Evolutionary conservation across 371 early-diverging fungal genomes (phyloP).

Genomic region (Polyrhizophydium stewartii): DNA sequence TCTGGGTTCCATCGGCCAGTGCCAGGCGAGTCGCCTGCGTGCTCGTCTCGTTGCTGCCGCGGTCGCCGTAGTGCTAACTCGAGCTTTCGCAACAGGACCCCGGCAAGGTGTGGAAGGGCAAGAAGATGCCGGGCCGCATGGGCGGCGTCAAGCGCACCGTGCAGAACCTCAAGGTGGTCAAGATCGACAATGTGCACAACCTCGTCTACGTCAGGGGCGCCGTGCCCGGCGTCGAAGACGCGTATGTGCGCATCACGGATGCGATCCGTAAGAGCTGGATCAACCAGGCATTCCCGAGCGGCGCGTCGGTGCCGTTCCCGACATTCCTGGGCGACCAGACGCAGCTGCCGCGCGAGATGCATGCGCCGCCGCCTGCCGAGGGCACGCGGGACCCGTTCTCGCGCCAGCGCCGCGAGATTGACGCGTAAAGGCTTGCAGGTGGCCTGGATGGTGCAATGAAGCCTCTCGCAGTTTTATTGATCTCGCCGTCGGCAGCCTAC

Average conservation of each 20-base stretch:
- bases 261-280: conserved; percentile 65
- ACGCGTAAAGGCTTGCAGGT: conserved; percentile 2
- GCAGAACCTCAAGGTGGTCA: conserved; percentile 79
- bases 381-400: conserved; percentile 17
- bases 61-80: conserved; percentile 1
- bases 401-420: conserved; percentile 12
- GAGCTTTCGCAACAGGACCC: conserved; percentile 53
- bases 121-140: conserved; percentile 97
- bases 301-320: conserved; percentile 40
- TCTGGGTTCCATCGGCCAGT: conserved; percentile 92
- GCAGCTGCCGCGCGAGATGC: conserved; percentile 24
- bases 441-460: too few relatives aligned
- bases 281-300: conserved; percentile 33
- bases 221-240: conserved; percentile 86
- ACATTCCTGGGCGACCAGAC: conserved; percentile 30
- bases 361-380: conserved; percentile 20
- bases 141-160: conserved; percentile 82
- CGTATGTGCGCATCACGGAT: conserved; percentile 80
- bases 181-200: conserved; percentile 82
- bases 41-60: neutral
- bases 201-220: conserved; percentile 87
- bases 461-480: too few relatives aligned
- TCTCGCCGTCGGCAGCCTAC: too few relatives aligned
- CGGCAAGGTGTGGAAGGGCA: conserved; percentile 91
- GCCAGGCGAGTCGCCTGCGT: conserved; percentile 50